Conservation (phyloP, 768 basidiomycete genomes). For the Chalciporus pseudorubinellus region DNA sequence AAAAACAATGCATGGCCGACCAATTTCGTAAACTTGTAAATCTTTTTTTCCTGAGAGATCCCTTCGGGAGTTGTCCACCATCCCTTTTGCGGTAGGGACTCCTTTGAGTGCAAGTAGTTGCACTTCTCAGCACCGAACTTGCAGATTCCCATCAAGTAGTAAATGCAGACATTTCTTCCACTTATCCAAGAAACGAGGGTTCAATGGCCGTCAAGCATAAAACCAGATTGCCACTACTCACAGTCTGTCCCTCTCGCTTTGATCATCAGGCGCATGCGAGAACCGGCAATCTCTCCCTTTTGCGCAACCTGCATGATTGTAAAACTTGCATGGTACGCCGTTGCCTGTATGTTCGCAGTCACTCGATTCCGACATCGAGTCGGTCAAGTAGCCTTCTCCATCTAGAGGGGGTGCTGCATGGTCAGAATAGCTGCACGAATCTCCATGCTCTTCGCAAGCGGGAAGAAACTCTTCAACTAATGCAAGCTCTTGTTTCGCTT, state of each 20-base stretch:
- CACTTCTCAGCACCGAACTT: conserved; percentile 39
- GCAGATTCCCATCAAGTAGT: conserved; percentile 41
- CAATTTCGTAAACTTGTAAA: background rate
- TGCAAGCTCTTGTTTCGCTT: conserved; percentile 18
- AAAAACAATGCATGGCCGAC: background rate
- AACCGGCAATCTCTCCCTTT: conserved; percentile 42
- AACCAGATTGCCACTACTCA: conserved; percentile 28
- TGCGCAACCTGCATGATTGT: conserved; percentile 52
- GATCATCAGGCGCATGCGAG: conserved; percentile 54
- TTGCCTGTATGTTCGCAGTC: conserved; percentile 54
- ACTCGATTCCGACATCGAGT: conserved; percentile 50
- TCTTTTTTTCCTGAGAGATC: conserved; percentile 1
- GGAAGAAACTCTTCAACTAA: conserved; percentile 2
- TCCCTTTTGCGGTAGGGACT: conserved; percentile 41
- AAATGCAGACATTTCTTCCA: conserved; percentile 51
- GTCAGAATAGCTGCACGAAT: conserved; percentile 7
- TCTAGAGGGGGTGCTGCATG: conserved; percentile 13
- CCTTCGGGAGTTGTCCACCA: conserved; percentile 42
- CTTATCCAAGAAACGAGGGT: conserved; percentile 28
- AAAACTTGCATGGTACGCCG: conserved; percentile 51
- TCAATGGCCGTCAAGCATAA: background rate
- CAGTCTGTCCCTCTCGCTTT: conserved; percentile 55
- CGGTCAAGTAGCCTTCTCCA: conserved; percentile 36
- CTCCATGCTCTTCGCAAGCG: background rate
- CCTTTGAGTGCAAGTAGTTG: conserved; percentile 47